Evolutionary conservation across 2,329 filamentous ascomycete species (phyloP).

Genomic region (Grosmannia clavigera): DNA sequence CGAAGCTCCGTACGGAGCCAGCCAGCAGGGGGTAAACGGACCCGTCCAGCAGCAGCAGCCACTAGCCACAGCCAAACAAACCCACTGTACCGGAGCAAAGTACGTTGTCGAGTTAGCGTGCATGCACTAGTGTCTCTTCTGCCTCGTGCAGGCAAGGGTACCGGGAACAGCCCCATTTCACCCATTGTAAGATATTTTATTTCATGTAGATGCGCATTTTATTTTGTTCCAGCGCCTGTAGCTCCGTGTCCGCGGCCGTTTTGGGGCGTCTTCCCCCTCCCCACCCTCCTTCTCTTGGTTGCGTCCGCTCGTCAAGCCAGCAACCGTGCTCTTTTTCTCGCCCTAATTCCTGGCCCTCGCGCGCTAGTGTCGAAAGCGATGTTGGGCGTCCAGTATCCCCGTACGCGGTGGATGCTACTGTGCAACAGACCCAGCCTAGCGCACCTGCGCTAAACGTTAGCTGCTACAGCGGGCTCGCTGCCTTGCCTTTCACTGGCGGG

Average conservation of each 20-base stretch:
- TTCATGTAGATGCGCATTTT: not conserved
- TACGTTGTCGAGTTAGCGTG: constrained; percentile 8
- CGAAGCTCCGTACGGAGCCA: not conserved
- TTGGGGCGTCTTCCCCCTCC: not conserved
- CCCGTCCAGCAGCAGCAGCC: not conserved
- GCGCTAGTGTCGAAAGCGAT: constrained; percentile 2
- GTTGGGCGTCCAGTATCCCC: not conserved
- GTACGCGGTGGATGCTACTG: not conserved
- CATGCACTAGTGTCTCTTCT: constrained; percentile 1
- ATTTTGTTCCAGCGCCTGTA: not conserved
- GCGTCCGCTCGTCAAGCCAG: not conserved
- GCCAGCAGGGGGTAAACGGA: not conserved
- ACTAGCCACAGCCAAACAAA: not conserved
- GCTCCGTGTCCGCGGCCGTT: not conserved
- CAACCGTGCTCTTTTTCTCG: not conserved
- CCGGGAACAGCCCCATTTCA: not conserved
- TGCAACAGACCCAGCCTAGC: not conserved
- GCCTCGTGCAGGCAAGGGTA: constrained; percentile 7
- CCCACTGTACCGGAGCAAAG: constrained; percentile 7
- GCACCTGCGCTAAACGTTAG: constrained; percentile 3
- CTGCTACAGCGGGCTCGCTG: constrained; percentile 4
- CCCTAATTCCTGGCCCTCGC: constrained; percentile 1
- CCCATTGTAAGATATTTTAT: not conserved
- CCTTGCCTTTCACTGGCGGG: not conserved
- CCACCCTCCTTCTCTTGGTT: no score